Percentiles rank a stretch among this genome's conserved stretches.
Conservation (phyloP, 2,329 filamentous ascomycete species). For the Tolypocladium tropicale region DNA sequence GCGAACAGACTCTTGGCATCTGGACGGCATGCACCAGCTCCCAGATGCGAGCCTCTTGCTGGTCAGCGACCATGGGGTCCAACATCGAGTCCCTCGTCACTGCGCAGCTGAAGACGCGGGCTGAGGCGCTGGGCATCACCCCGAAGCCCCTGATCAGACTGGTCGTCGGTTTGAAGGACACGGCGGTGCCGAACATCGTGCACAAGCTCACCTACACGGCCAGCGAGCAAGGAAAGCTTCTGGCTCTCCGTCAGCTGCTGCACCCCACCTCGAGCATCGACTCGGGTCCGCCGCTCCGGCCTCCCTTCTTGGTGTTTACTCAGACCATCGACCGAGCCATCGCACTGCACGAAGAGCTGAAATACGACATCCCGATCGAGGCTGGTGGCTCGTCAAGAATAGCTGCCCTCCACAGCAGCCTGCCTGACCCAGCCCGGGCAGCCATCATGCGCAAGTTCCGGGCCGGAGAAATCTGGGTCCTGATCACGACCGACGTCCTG, state of each 20-base stretch:
- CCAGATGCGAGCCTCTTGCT: conserved; percentile 66
- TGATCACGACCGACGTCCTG: conserved; percentile 91
- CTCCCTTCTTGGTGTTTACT: conserved; percentile 90
- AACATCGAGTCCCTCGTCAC: conserved; percentile 74
- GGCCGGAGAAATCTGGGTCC: conserved; percentile 85
- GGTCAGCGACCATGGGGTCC: conserved; percentile 96
- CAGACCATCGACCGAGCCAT: conserved; percentile 89
- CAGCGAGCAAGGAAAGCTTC: conserved; percentile 85
- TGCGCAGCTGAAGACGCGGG: conserved; percentile 52
- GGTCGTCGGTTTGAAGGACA: conserved; percentile 94
- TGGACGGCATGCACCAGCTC: conserved; percentile 70
- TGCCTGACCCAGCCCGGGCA: conserved; percentile 66
- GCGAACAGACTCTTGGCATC: conserved; percentile 74
- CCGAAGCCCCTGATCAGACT: conserved; percentile 60
- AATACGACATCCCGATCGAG: conserved; percentile 86
- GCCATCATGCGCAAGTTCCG: conserved; percentile 84
- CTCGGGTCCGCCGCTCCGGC: conserved; percentile 55
- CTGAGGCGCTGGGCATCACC: conserved; percentile 22
- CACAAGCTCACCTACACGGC: conserved; percentile 87
- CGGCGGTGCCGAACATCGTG: conserved; percentile 81
- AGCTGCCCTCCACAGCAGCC: conserved; percentile 79
- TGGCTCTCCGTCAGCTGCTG: conserved; percentile 80
- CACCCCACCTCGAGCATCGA: conserved; percentile 54
- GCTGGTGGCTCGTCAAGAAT: conserved; percentile 78
- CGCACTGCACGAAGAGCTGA: conserved; percentile 78